These are phyloP conservation scores for Allium cepa DNA, from an alignment of 106 monocot genomes.

Conservation along the genomic window DNA sequence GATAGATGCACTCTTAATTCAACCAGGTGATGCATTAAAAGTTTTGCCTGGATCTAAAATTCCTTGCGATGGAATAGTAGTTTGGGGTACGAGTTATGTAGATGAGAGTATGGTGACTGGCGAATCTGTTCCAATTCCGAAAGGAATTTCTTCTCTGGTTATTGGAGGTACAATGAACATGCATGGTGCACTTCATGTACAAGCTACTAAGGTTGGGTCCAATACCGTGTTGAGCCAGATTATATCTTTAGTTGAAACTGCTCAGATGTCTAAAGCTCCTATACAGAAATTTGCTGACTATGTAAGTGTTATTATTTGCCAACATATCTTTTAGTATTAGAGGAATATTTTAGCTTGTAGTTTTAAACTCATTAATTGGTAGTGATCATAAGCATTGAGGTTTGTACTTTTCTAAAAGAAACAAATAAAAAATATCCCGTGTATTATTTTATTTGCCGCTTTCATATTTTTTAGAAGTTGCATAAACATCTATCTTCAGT, in stretches of 20 bases:
- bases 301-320: slow-evolving; percentile 35
- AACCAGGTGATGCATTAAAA: slow-evolving; percentile 79
- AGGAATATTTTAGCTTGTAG: no score
- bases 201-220: slow-evolving; percentile 73
- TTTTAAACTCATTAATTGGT: background rate
- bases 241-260: slow-evolving; percentile 91
- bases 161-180: slow-evolving; percentile 95
- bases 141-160: slow-evolving; percentile 60
- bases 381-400: background rate
- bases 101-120: slow-evolving; percentile 99
- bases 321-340: no score
- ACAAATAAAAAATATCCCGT: no score
- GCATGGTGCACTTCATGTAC: slow-evolving; percentile 79
- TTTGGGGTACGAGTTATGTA: slow-evolving; percentile 84
- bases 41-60: slow-evolving; percentile 91
- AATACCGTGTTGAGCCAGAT: slow-evolving; percentile 88
- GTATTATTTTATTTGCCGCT: no score
- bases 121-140: slow-evolving; percentile 65
- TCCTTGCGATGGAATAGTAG: slow-evolving; percentile 72
- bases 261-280: slow-evolving; percentile 98
- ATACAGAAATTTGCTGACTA: slow-evolving; percentile 97
- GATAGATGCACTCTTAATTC: slow-evolving; percentile 84
- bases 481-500: no score
- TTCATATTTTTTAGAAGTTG: no score
- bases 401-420: background rate